Conservation (phyloP, 345 rosid species). For the Dovyalis caffra region DNA sequence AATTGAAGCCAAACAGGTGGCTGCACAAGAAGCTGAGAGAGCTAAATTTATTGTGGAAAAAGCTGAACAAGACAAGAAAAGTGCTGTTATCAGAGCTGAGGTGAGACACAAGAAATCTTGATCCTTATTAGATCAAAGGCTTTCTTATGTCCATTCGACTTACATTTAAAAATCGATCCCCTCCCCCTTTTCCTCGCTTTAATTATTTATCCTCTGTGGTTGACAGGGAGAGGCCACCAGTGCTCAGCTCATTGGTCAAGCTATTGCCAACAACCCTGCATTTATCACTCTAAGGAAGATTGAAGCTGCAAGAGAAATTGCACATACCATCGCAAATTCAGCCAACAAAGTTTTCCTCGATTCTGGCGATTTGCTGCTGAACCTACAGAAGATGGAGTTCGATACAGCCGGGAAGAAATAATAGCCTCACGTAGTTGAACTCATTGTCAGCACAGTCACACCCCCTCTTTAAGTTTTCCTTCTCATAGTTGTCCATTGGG, state of each 20-base stretch:
- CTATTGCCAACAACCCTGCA: slow-evolving; percentile 88
- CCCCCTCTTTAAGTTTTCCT: not conserved
- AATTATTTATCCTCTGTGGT: slow-evolving; percentile 8
- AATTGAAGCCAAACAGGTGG: slow-evolving; percentile 91
- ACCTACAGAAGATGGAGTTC: slow-evolving; percentile 69
- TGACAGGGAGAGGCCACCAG: slow-evolving; percentile 88
- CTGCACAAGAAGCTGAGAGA: slow-evolving; percentile 93
- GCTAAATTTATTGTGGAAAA: slow-evolving; percentile 94
- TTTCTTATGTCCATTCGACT: not conserved
- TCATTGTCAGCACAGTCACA: not conserved
- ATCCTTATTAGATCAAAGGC: not conserved
- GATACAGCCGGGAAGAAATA: slow-evolving; percentile 47
- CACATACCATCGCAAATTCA: slow-evolving; percentile 66
- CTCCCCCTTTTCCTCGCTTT: not conserved
- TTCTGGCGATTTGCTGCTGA: slow-evolving; percentile 74
- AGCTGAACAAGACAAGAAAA: slow-evolving; percentile 90
- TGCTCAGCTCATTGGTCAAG: slow-evolving; percentile 92
- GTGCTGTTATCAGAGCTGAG: slow-evolving; percentile 91
- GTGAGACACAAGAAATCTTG: slow-evolving; percentile 30
- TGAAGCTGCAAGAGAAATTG: slow-evolving; percentile 93
- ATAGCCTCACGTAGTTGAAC: slow-evolving; percentile 15
- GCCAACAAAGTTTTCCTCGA: slow-evolving; percentile 74
- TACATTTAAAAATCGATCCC: not conserved
- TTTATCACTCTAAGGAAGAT: slow-evolving; percentile 89
- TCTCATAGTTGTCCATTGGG: not conserved